phyloP scores from a whole-genome alignment of 768 basidiomycete genomes.

The Thelephora aurantiotincta region DNA sequence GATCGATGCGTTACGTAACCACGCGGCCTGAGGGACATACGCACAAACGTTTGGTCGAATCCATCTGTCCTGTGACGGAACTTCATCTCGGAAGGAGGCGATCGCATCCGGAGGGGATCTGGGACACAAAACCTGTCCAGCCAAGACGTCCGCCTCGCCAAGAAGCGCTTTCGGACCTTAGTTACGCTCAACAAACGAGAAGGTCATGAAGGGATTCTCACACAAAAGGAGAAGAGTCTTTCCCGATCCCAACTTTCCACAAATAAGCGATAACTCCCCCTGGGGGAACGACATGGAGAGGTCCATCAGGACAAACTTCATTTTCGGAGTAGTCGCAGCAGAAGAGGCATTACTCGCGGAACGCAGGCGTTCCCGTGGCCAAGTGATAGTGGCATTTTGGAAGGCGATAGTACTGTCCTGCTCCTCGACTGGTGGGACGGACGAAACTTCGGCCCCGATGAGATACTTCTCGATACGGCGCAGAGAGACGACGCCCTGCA shows the following conservation, averaged over 20 bases:
- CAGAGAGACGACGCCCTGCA: constrained; percentile 64
- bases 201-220: constrained; percentile 9
- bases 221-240: constrained; percentile 76
- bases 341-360: constrained; percentile 36
- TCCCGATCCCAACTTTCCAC: constrained; percentile 82
- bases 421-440: constrained; percentile 40
- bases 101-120: constrained; percentile 74
- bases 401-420: constrained; percentile 55
- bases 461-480: constrained; percentile 89
- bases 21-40: constrained; percentile 70
- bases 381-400: constrained; percentile 79
- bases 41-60: constrained; percentile 66
- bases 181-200: background rate
- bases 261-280: constrained; percentile 70
- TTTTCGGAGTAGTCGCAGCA: constrained; percentile 53
- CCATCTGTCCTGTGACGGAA: constrained; percentile 48
- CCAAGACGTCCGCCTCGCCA: constrained; percentile 76
- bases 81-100: constrained; percentile 36
- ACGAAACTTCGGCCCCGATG: constrained; percentile 51
- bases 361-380: constrained; percentile 65
- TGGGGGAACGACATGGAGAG: constrained; percentile 64
- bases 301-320: constrained; percentile 73
- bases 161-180: constrained; percentile 41
- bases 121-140: constrained; percentile 73
- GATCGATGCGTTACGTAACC: constrained; percentile 64